Evolutionary conservation across 2,329 filamentous ascomycete genomes (phyloP), one percentile per base, ranked within the genome.

Genomic region (Neocucurbitaria cava): DNA sequence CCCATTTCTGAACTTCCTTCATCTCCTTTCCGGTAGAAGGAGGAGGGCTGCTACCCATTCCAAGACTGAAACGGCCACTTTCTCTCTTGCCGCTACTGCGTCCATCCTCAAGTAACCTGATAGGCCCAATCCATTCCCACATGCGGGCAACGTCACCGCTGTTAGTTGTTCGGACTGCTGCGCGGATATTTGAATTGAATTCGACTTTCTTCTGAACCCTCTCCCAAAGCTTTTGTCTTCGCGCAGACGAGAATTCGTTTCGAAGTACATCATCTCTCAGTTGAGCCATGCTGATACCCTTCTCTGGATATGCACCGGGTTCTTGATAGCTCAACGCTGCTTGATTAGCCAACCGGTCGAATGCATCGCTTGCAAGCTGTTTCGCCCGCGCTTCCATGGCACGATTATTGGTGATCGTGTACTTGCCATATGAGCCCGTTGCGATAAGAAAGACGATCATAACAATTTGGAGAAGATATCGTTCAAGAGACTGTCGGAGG

Each of bases 181-280:
- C 91, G 38, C 95, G 85, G 15, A 99, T 89, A 70, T 99, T 99
- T 56, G 91, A 90, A 74, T 99, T 99, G 75, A 88, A 88, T 77
- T 99, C 95, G 0, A 99, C 93, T 47, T 98, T 89, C 46, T 82
- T 85, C 63, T 87, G 85, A 18, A 99, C 95, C 45, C 87, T 86
- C 60, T 87, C 84, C 95, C 96, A 99, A 46, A 99, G 81, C 51
- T 86, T 85, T 70, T 95, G 89, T 33, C 95, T 84, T 65, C 92
- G 86, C 8, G 83, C 82, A 18, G 93, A 83, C 3, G 85, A 89
- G 73, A 97, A 91, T 57, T 96, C 88, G 24, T 89, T 86, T 18
- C 94, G 84, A 35, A 99, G 81, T 3, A 99, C 89, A 70, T 98
- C 94, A 70, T 99, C 95, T 55, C 95, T 84, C 49, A 99, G 80